Percentiles rank a stretch among this genome's conserved stretches.
These are phyloP conservation scores for Pleurotus citrinopileatus DNA, from an alignment of 768 basidiomycete species.

Conservation along the genomic window DNA sequence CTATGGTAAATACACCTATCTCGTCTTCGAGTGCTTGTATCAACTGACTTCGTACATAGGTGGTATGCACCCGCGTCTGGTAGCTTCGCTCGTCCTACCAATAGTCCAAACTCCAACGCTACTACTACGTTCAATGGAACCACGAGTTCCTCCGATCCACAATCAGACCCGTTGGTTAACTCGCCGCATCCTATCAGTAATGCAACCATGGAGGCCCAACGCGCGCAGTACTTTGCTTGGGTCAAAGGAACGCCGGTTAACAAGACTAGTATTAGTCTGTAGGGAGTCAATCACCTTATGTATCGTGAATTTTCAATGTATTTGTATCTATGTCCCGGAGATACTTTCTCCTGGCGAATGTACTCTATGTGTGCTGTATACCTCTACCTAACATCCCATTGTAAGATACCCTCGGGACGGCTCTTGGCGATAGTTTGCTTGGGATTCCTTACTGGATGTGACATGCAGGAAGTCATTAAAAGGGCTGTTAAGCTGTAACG, in stretches of 20 bases:
- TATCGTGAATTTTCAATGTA: too few species aligned
- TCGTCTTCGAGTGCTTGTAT: not conserved
- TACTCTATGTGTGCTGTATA: too few species aligned
- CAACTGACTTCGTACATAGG: not conserved
- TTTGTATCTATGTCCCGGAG: too few species aligned
- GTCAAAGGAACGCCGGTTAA: not conserved
- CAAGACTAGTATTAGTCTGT: not conserved
- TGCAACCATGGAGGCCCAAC: not conserved
- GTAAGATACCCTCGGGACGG: too few species aligned
- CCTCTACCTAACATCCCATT: too few species aligned
- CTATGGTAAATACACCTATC: conserved; percentile 41
- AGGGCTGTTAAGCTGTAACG: too few species aligned
- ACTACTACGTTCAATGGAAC: not conserved
- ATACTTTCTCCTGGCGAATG: too few species aligned
- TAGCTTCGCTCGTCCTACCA: not conserved
- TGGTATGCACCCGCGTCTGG: conserved; percentile 4
- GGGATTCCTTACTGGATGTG: too few species aligned
- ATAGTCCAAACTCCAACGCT: not conserved
- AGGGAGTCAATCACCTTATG: too few species aligned
- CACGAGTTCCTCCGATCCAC: not conserved
- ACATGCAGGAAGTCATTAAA: too few species aligned
- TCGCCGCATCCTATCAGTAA: not conserved
- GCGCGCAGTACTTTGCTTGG: not conserved
- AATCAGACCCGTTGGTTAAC: too few species aligned
- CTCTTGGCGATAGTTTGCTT: too few species aligned